phyloP scores from a whole-genome alignment of 1,139 yeast genomes.

The Meyerozyma guilliermondii region DNA sequence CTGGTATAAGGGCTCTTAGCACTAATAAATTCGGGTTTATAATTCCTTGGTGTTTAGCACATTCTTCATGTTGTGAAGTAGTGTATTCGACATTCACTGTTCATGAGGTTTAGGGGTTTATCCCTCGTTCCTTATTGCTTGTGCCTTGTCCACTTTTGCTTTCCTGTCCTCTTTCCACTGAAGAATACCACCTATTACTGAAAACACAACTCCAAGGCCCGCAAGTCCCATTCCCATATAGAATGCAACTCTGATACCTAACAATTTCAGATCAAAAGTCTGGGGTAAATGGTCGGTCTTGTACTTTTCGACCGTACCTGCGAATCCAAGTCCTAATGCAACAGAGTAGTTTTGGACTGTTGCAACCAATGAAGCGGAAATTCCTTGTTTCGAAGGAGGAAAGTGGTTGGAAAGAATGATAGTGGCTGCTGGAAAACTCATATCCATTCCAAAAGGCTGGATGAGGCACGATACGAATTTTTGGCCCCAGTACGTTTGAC shows the following conservation, averaged over 20 bases:
- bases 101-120: no score
- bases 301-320: conserved; percentile 55
- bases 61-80: no score
- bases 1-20: no score
- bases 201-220: conserved; percentile 37
- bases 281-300: conserved; percentile 25
- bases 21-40: no score
- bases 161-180: neutral
- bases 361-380: conserved; percentile 59
- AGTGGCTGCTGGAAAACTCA: conserved; percentile 61
- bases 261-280: conserved; percentile 17
- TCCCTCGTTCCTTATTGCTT: neutral
- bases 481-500: conserved; percentile 51
- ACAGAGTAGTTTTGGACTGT: conserved; percentile 61
- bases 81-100: no score
- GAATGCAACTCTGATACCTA: conserved; percentile 41
- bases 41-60: no score
- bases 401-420: conserved; percentile 46
- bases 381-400: conserved; percentile 54
- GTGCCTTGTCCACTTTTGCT: neutral
- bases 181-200: conserved; percentile 8
- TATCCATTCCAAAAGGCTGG: conserved; percentile 60
- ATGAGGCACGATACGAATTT: conserved; percentile 43
- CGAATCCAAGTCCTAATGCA: conserved; percentile 58
- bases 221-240: conserved; percentile 50